Evolutionary conservation across 306 rosid genomes (phyloP).

Genomic region (Sechiopsis laciniata): DNA sequence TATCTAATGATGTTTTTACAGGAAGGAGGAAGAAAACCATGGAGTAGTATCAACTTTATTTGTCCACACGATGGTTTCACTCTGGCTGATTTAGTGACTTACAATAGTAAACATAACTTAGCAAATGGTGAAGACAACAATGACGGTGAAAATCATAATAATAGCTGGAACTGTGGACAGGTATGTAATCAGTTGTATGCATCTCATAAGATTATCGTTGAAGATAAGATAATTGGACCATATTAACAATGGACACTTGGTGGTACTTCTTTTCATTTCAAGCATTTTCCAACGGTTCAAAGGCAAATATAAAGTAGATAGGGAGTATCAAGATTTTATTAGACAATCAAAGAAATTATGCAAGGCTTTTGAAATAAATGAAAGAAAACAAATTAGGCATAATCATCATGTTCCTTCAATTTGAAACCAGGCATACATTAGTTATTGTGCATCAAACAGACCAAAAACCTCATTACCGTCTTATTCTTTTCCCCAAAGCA

Average conservation of each 20-base stretch:
- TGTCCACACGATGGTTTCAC: conserved; percentile 94
- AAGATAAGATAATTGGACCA: conserved; percentile 8
- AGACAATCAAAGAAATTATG: not conserved
- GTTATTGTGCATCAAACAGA: not conserved
- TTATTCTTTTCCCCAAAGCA: not conserved
- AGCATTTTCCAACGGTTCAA: not conserved
- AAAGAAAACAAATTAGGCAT: not conserved
- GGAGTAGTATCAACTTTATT: conserved; percentile 85
- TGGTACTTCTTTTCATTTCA: not conserved
- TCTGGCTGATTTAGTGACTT: conserved; percentile 85
- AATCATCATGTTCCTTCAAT: not conserved
- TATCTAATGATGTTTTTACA: conserved; percentile 31
- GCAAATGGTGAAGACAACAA: conserved; percentile 90
- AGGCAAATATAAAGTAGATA: not conserved
- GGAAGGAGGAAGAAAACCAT: conserved; percentile 86
- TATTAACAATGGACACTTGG: not conserved
- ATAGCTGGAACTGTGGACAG: conserved; percentile 99
- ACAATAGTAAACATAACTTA: conserved; percentile 73
- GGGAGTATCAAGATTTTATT: not conserved
- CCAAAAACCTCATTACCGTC: not conserved
- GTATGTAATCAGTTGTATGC: conserved; percentile 37
- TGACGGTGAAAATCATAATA: conserved; percentile 95
- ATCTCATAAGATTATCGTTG: not conserved
- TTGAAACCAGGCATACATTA: not conserved
- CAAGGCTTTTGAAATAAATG: not conserved